Evolutionary conservation across 2,329 filamentous ascomycete species (phyloP).

Genomic region (Aspergillus fijiensis): DNA sequence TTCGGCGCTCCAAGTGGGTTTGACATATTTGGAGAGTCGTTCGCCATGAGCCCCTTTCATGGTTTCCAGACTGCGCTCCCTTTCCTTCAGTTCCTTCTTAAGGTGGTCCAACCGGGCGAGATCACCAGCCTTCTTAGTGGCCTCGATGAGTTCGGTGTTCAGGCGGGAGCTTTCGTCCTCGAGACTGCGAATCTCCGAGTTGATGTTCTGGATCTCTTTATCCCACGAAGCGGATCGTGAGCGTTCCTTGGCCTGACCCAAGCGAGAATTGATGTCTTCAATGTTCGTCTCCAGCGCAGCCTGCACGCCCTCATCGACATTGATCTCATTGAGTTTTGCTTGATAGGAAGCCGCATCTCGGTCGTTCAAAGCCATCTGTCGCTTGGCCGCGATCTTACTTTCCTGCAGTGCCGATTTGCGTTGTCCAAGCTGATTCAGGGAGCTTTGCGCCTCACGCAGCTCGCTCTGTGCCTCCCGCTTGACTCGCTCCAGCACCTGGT

Average conservation of each 20-base stretch:
- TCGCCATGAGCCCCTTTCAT: constrained; percentile 72
- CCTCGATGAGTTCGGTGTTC: constrained; percentile 77
- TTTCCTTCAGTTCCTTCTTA: constrained; percentile 74
- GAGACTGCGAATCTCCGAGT: constrained; percentile 64
- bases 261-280: constrained; percentile 64
- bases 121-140: constrained; percentile 76
- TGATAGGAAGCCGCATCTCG: constrained; percentile 67
- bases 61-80: constrained; percentile 72
- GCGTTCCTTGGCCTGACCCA: constrained; percentile 63
- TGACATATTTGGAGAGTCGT: constrained; percentile 66
- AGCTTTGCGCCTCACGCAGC: constrained; percentile 67
- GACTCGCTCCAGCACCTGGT: constrained; percentile 70
- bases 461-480: constrained; percentile 74
- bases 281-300: constrained; percentile 73
- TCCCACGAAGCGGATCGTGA: constrained; percentile 68
- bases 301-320: constrained; percentile 81
- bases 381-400: constrained; percentile 70
- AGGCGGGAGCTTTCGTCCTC: constrained; percentile 72
- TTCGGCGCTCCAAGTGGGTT: constrained; percentile 65
- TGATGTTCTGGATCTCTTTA: constrained; percentile 64
- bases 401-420: constrained; percentile 70
- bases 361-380: constrained; percentile 72
- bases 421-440: constrained; percentile 71
- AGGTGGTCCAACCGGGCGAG: constrained; percentile 80
- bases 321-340: constrained; percentile 67